Conservation (phyloP, 2,329 filamentous ascomycete species). For the Colletotrichum falcatum region DNA sequence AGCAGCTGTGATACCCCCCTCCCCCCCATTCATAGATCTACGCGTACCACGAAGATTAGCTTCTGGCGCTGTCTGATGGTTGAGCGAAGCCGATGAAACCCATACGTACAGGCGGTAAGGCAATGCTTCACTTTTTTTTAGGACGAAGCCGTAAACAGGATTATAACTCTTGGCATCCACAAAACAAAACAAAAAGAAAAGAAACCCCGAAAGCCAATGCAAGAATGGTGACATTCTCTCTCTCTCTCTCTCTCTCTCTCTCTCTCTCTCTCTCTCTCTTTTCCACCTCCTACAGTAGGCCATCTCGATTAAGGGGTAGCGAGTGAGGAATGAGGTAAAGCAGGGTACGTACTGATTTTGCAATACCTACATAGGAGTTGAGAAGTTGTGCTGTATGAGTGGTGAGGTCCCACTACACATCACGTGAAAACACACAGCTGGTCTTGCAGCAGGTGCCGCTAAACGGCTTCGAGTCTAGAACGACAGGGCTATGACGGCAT, state of each 20-base stretch:
- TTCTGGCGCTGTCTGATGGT: not conserved
- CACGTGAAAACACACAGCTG: conserved; percentile 19
- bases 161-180: too few relatives aligned
- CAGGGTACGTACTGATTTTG: not conserved
- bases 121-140: too few relatives aligned
- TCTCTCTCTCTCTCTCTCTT: not conserved
- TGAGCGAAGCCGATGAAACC: not conserved
- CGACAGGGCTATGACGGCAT: conserved; percentile 41
- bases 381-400: not conserved
- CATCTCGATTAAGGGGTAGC: not conserved
- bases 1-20: not conserved
- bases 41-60: not conserved
- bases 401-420: not conserved
- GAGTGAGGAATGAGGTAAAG: not conserved
- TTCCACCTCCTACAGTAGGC: not conserved
- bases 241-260: not conserved
- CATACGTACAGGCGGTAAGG: too few relatives aligned
- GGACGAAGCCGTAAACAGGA: too few relatives aligned
- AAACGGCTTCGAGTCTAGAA: conserved; percentile 30
- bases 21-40: too few relatives aligned
- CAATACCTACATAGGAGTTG: too few relatives aligned
- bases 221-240: too few relatives aligned
- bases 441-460: conserved; percentile 11
- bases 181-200: too few relatives aligned
- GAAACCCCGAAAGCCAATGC: too few relatives aligned